Conservation (phyloP, 2,329 filamentous ascomycete species). For the Alternaria atra region DNA sequence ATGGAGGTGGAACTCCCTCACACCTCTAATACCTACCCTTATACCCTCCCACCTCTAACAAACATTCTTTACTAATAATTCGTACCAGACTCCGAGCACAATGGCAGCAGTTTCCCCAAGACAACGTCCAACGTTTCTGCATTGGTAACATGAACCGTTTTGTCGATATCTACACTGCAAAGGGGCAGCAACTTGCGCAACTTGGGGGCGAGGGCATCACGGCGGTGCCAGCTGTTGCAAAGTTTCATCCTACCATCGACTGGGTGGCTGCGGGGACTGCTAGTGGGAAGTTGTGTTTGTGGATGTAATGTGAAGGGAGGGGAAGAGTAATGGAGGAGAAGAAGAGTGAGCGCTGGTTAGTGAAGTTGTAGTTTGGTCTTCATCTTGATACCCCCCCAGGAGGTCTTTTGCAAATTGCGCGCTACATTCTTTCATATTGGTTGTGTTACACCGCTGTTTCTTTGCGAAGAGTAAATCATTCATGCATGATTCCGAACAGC, state of each 20-base stretch:
- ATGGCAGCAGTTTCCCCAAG: conserved; percentile 83
- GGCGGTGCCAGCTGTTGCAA: conserved; percentile 90
- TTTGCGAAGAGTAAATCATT: neutral
- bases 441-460: neutral
- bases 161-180: conserved; percentile 84
- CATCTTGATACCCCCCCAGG: neutral
- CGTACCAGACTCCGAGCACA: conserved; percentile 73
- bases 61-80: conserved; percentile 17
- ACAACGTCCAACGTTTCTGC: conserved; percentile 84
- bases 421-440: too few relatives aligned
- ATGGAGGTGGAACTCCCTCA: too few relatives aligned
- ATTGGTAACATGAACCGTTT: conserved; percentile 99
- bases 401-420: neutral
- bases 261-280: conserved; percentile 94
- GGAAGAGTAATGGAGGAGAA: neutral
- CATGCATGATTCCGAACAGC: neutral
- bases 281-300: conserved; percentile 90
- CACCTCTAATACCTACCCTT: too few relatives aligned
- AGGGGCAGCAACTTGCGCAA: conserved; percentile 88
- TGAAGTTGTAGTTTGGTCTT: too few relatives aligned
- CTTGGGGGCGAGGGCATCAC: conserved; percentile 89
- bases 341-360: too few relatives aligned
- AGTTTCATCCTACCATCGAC: conserved; percentile 85
- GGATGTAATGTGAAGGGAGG: conserved; percentile 70
- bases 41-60: too few relatives aligned